Evolutionary conservation across 108 stramenopile species (phyloP).

Genomic region (Schizochytrium sp.): DNA sequence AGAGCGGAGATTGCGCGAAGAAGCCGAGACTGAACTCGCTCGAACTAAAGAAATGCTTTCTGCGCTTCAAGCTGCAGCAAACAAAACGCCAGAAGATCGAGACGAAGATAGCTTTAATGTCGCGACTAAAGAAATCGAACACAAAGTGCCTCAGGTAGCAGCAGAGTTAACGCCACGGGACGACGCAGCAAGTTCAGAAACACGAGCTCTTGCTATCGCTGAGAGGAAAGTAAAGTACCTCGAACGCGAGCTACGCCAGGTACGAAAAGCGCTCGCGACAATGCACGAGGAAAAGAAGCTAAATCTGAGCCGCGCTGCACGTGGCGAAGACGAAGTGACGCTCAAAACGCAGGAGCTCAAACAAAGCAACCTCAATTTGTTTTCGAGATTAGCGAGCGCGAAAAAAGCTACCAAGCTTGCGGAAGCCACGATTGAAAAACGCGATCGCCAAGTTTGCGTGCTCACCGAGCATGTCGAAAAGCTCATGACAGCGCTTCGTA

Average conservation of each 20-base stretch:
- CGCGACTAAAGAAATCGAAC: no score
- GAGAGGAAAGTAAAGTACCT: not conserved
- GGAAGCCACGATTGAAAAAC: not conserved
- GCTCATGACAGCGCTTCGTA: not conserved
- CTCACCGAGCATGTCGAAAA: conserved; percentile 3
- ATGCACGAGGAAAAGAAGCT: not conserved
- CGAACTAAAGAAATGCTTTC: not conserved
- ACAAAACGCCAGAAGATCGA: not conserved
- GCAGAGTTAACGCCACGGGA: not conserved
- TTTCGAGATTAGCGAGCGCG: not conserved
- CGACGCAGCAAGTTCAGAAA: not conserved
- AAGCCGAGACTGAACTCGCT: not conserved
- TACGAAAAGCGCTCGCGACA: not conserved
- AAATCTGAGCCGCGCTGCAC: not conserved
- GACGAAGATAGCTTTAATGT: not conserved
- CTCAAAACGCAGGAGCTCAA: not conserved
- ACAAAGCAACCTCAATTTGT: not conserved
- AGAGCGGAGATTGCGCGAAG: not conserved
- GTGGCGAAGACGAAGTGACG: not conserved
- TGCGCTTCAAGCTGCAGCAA: not conserved
- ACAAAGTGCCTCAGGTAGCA: not conserved
- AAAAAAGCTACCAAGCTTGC: not conserved
- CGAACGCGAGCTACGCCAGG: not conserved
- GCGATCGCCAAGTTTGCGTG: not conserved
- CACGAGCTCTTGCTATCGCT: not conserved